Conservation (phyloP, 179 eudicot species). For the Beta corolliflora region DNA sequence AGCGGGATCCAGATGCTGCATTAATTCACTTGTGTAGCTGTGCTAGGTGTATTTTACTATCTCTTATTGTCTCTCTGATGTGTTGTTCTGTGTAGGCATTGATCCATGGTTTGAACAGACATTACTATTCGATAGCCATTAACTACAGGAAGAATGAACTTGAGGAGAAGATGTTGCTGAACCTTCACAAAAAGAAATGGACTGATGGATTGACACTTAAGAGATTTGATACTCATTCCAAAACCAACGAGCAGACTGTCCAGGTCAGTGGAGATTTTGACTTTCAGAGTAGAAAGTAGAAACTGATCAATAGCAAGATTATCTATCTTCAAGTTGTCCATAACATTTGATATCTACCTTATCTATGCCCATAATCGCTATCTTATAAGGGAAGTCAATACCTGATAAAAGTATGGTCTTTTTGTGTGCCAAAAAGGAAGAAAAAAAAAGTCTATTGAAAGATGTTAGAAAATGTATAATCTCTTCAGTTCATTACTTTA, state of each 20-base stretch:
- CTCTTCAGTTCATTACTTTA: neutral
- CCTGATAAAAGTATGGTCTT: neutral
- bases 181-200: constrained; percentile 98
- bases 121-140: constrained; percentile 92
- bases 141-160: constrained; percentile 95
- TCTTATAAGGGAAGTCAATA: neutral
- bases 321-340: neutral
- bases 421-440: neutral
- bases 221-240: constrained; percentile 84
- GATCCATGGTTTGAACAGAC: constrained; percentile 94
- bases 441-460: neutral
- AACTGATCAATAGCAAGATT: neutral
- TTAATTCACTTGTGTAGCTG: neutral
- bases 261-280: constrained; percentile 52
- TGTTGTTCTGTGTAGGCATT: constrained; percentile 57
- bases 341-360: neutral
- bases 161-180: constrained; percentile 93
- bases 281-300: neutral
- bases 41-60: neutral
- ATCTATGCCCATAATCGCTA: neutral
- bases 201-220: constrained; percentile 90
- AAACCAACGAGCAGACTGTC: constrained; percentile 94
- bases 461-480: neutral
- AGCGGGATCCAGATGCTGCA: constrained; percentile 7
- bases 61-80: neutral